Evolutionary conservation across 179 eudicot species (phyloP), one percentile per base, ranked within the genome.

Genomic region (Spinacia oleracea): DNA sequence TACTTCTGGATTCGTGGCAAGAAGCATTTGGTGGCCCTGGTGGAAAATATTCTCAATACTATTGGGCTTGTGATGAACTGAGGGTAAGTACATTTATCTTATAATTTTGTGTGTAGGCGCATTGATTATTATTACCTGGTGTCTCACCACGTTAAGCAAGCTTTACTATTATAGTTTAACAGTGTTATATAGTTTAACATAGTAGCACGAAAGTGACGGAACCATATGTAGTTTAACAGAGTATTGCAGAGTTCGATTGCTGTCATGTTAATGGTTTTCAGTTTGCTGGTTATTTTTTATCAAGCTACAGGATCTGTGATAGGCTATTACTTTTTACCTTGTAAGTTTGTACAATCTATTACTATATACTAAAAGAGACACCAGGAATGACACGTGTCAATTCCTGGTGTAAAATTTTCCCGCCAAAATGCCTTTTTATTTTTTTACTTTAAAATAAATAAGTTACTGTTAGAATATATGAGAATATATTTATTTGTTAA

Each of bases 21-120:
- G 97, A 93, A 82, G 97, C 98, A 77, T 94, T 94, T 87, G 97
- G 98, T 84, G 97, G 97, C 55, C 84, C 95, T 45, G 87, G 91
- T 78, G 95, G 93, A 73, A 94, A 84, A 80, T 88, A 90, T 83
- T 85, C 92, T 21, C 98, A 91, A 69, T 94, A 94, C 85, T 93
- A 83, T 77, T 88, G 91, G 92, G 94, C 94, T 32, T 96, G 89
- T 64, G 99, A 96, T 74, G 99, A 96, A 83, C 81, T 96, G 63
- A 87, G 96, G 84, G 99, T 96, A 82, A 84, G 88, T 60, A 48
- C 71, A 32, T 70, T n/a, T 74, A 27, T 16, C 15, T 34, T 20
- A 38, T 18, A 34, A 64, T 51, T 45, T 66, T 48, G n/a, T 27
- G 58, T 71, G 59, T 69, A 50, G 50, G 31, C 1, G 15, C 69